Percentiles rank a stretch among this genome's conserved stretches.
Evolutionary conservation across 495 filamentous ascomycete genomes (phyloP).

Genomic region (Pseudevernia furfuracea): DNA sequence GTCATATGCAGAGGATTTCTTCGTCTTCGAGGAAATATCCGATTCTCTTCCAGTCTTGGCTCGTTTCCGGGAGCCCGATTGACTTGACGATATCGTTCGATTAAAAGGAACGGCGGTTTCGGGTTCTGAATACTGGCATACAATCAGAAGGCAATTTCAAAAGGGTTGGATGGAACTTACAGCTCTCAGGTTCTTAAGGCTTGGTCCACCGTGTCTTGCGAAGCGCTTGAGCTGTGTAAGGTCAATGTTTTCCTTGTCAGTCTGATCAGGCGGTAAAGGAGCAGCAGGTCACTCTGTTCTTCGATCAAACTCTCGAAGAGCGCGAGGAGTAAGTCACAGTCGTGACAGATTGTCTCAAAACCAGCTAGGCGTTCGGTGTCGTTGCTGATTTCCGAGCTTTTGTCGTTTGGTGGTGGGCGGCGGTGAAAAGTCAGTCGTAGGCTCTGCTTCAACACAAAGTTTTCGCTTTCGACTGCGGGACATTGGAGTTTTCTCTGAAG

Average conservation of each 20-base stretch:
- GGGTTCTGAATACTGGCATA: conserved; percentile 6
- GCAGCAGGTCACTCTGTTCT: conserved; percentile 8
- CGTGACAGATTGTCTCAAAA: conserved; percentile 27
- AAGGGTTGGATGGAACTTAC: conserved; percentile 21
- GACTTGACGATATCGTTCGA: conserved; percentile 17
- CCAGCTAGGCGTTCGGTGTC: conserved; percentile 5
- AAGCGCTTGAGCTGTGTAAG: conserved; percentile 25
- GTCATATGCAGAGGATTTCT: conserved; percentile 27
- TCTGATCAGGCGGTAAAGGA: conserved; percentile 16
- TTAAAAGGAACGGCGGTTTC: conserved; percentile 7
- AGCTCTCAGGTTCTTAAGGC: conserved; percentile 24
- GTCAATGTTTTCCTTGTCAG: conserved; percentile 20
- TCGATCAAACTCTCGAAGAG: conserved; percentile 28
- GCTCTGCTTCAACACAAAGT: conserved; percentile 7
- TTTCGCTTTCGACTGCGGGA: conserved; percentile 12
- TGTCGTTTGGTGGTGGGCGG: conserved; percentile 7
- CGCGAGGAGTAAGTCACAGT: conserved; percentile 19
- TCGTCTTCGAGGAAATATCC: conserved; percentile 18
- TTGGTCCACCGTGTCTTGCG: conserved; percentile 29
- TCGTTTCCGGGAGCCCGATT: conserved; percentile 18
- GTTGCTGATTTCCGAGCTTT: conserved; percentile 18
- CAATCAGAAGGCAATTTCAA: conserved; percentile 8
- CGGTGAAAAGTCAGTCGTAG: conserved; percentile 10
- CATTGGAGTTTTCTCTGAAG: conserved; percentile 14
- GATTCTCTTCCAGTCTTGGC: conserved; percentile 15